These are phyloP conservation scores for Coniella lustricola DNA, from an alignment of 2,329 filamentous ascomycete genomes.

Conservation along the genomic window DNA sequence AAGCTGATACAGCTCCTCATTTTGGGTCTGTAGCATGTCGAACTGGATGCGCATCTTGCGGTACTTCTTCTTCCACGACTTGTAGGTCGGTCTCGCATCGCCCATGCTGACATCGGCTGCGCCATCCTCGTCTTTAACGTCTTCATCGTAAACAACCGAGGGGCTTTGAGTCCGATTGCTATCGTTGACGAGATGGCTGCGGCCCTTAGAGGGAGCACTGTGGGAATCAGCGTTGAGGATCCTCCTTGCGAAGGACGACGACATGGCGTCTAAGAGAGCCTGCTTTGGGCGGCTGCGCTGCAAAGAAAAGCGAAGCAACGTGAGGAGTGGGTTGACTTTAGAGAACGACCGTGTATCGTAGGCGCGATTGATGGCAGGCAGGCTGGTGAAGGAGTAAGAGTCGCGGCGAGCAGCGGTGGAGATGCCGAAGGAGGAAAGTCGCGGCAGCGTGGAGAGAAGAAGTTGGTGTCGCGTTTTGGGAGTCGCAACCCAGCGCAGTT, in stretches of 20 bases:
- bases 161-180: constrained; percentile 19
- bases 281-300: neutral
- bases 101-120: constrained; percentile 27
- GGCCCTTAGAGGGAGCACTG: neutral
- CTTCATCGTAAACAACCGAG: constrained; percentile 18
- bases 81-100: constrained; percentile 49
- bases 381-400: neutral
- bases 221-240: constrained; percentile 3
- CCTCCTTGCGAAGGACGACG: constrained; percentile 10
- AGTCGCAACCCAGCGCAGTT: neutral
- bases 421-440: neutral
- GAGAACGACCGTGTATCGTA: too few relatives aligned
- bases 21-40: constrained; percentile 69
- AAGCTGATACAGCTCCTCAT: constrained; percentile 73
- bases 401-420: neutral
- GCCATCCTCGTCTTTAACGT: constrained; percentile 37
- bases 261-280: neutral
- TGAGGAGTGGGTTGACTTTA: too few relatives aligned
- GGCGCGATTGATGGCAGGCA: neutral
- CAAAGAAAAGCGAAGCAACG: neutral
- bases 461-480: constrained; percentile 4
- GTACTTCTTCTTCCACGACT: constrained; percentile 87
- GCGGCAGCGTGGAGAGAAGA: neutral
- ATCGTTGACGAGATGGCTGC: constrained; percentile 13
- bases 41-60: constrained; percentile 80